Percentiles rank a stretch among this genome's conserved stretches.
Evolutionary conservation across 371 early-diverging fungal genomes (phyloP).

Genomic region (Saksenaea oblongispora): DNA sequence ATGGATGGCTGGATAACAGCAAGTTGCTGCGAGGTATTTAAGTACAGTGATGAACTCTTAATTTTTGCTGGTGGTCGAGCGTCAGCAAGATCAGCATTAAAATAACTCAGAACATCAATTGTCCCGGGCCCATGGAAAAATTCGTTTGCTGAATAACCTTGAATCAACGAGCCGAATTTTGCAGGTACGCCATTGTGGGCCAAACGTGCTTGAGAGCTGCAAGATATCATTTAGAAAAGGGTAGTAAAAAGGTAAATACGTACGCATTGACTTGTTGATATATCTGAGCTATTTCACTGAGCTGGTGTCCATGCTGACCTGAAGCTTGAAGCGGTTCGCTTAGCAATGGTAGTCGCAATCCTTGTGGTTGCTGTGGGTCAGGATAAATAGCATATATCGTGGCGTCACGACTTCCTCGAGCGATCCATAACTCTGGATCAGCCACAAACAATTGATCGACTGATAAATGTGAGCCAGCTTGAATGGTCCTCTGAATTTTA

Average conservation of each 20-base stretch:
- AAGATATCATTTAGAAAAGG: background rate
- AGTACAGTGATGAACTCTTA: constrained; percentile 46
- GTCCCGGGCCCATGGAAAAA: constrained; percentile 18
- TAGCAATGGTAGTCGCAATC: constrained; percentile 6
- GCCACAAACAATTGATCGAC: constrained; percentile 53
- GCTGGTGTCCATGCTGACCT: constrained; percentile 41
- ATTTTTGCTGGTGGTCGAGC: constrained; percentile 31
- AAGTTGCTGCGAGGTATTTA: constrained; percentile 57
- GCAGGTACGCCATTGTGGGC: constrained; percentile 18
- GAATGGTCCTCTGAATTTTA: background rate
- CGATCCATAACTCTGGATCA: constrained; percentile 58
- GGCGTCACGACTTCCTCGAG: constrained; percentile 54
- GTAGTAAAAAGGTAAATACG: background rate
- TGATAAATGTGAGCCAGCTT: background rate
- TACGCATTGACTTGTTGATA: constrained; percentile 25
- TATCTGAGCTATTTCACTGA: constrained; percentile 28
- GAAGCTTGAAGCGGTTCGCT: constrained; percentile 32
- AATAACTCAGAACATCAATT: constrained; percentile 25
- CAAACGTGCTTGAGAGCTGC: constrained; percentile 19
- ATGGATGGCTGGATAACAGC: constrained; percentile 56
- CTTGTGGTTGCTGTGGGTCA: constrained; percentile 14
- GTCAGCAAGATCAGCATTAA: constrained; percentile 13
- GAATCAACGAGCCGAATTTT: constrained; percentile 30
- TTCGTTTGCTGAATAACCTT: constrained; percentile 31
- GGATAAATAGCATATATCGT: constrained; percentile 45